Conservation (phyloP, 805 yeast species). For the Candida loeiensis region DNA sequence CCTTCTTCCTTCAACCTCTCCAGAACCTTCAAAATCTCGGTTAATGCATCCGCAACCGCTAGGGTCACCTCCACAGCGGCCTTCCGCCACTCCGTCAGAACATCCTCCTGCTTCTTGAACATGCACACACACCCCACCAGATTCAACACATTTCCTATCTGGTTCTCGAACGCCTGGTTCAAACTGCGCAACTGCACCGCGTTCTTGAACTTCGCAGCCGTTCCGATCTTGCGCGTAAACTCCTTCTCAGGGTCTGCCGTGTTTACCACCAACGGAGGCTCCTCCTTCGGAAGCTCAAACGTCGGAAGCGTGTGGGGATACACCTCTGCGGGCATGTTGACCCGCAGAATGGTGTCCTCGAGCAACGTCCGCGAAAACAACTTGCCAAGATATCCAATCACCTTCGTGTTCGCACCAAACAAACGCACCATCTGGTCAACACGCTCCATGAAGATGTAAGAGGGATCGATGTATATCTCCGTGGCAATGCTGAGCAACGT, state of each 20-base stretch:
- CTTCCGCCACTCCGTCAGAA: conserved; percentile 31
- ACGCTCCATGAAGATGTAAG: conserved; percentile 46
- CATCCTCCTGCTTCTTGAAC: conserved; percentile 46
- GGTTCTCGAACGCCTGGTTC: conserved; percentile 45
- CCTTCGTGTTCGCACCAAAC: conserved; percentile 32
- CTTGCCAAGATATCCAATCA: conserved; percentile 40
- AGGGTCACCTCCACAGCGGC: conserved; percentile 41
- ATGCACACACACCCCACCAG: conserved; percentile 44
- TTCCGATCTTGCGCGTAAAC: conserved; percentile 50
- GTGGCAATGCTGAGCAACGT: conserved; percentile 50
- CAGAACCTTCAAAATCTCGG: conserved; percentile 18
- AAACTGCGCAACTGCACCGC: conserved; percentile 53
- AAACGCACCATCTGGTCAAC: conserved; percentile 37
- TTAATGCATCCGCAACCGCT: conserved; percentile 25
- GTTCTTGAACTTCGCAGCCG: conserved; percentile 59
- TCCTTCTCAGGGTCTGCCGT: conserved; percentile 40
- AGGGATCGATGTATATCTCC: conserved; percentile 54
- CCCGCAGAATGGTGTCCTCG: conserved; percentile 56
- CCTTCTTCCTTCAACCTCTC: neutral
- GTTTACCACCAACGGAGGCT: conserved; percentile 42
- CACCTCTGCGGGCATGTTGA: conserved; percentile 45
- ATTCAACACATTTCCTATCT: conserved; percentile 39
- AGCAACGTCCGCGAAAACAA: conserved; percentile 49
- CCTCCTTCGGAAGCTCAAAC: conserved; percentile 24
- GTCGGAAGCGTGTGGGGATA: conserved; percentile 42